Percentiles rank a stretch among this genome's conserved stretches.
Evolutionary conservation across 352 stramenopile genomes (phyloP).

Genomic region (Pythium rhizo-oryzae): DNA sequence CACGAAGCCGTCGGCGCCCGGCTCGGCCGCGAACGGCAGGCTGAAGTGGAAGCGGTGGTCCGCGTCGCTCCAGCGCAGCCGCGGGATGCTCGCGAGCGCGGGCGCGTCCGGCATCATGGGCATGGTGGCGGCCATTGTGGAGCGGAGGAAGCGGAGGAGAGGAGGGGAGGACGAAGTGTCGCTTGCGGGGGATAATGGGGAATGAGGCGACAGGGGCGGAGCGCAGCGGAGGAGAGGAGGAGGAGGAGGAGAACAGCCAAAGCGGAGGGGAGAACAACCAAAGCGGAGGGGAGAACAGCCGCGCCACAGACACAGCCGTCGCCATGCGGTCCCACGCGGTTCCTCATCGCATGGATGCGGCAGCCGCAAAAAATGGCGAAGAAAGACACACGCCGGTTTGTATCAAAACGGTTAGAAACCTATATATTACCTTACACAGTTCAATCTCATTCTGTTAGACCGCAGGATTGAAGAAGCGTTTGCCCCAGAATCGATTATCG

Average conservation of each 20-base stretch:
- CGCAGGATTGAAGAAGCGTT: not conserved
- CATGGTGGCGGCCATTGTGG: slow-evolving; percentile 46
- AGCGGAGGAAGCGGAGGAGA: not conserved
- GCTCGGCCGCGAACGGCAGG: slow-evolving; percentile 62
- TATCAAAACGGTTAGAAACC: slow-evolving; percentile 6
- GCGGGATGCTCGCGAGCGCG: slow-evolving; percentile 64
- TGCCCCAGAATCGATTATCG: not conserved
- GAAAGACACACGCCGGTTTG: slow-evolving; percentile 21
- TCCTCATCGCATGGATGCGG: slow-evolving; percentile 16
- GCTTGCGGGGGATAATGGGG: not conserved
- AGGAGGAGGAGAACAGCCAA: not conserved
- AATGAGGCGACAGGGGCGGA: slow-evolving; percentile 11
- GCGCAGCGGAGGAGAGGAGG: not conserved
- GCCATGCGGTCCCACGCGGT: not conserved
- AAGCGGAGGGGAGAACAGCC: not conserved
- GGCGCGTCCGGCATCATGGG: slow-evolving; percentile 46
- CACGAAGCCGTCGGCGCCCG: slow-evolving; percentile 63
- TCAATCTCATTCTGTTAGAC: not conserved
- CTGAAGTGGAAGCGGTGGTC: slow-evolving; percentile 85
- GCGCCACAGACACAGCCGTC: not conserved
- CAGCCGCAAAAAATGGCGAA: not conserved
- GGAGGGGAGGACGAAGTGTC: not conserved
- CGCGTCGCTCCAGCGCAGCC: slow-evolving; percentile 63
- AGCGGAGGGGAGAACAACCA: no score
- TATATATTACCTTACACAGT: not conserved